Evolutionary conservation across 371 early-diverging fungal genomes (phyloP).

Genomic region (Rhizopus delemar): DNA sequence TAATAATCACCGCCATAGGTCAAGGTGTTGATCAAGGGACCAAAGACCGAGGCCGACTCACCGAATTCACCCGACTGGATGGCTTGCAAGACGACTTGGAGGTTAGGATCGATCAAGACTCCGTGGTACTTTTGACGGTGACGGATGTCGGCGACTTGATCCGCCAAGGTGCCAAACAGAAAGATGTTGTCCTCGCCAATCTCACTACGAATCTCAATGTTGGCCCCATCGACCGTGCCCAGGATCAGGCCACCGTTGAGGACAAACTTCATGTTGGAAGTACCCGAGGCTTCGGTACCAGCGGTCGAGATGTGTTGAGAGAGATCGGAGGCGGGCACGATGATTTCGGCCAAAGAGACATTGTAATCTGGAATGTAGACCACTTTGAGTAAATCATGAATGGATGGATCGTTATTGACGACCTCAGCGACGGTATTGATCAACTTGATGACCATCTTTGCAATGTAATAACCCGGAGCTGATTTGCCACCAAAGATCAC

Average conservation of each 20-base stretch:
- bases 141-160: constrained; percentile 88
- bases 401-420: constrained; percentile 79
- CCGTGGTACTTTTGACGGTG: constrained; percentile 81
- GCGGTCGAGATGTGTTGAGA: constrained; percentile 93
- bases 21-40: constrained; percentile 76
- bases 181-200: constrained; percentile 93
- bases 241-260: constrained; percentile 92
- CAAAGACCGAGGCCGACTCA: constrained; percentile 63
- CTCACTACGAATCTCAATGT: constrained; percentile 94
- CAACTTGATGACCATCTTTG: constrained; percentile 93
- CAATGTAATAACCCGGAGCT: constrained; percentile 94
- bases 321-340: constrained; percentile 91
- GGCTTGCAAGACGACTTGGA: constrained; percentile 73
- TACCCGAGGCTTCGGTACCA: constrained; percentile 95
- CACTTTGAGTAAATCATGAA: constrained; percentile 80
- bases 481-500: constrained; percentile 83
- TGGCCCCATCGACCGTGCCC: constrained; percentile 88
- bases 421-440: constrained; percentile 88
- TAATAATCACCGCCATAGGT: constrained; percentile 86
- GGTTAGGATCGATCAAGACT: constrained; percentile 69
- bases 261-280: constrained; percentile 97
- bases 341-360: constrained; percentile 87
- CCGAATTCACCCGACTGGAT: constrained; percentile 82
- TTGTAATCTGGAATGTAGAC: constrained; percentile 95
- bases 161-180: constrained; percentile 85